Conservation (phyloP, 148 eudicot genomes). For the Amaranthus hypochondriacus region DNA sequence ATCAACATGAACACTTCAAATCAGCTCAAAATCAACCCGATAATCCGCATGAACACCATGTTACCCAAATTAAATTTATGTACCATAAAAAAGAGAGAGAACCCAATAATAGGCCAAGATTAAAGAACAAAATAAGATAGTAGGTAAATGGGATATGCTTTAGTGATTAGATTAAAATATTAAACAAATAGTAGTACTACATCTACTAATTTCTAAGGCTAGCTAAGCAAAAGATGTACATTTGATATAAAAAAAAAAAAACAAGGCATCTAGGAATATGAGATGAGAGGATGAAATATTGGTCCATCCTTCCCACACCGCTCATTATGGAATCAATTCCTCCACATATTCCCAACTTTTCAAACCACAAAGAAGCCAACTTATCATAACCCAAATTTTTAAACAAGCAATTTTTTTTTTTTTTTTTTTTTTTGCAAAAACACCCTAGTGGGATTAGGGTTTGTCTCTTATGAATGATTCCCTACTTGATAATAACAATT, state of each 20-base stretch:
- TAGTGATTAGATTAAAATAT: constrained; percentile 14
- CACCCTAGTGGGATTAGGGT: constrained; percentile 2
- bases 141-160: not conserved
- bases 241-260: not conserved
- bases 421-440: not conserved
- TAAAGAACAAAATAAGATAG: not conserved
- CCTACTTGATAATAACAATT: not conserved
- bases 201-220: constrained; percentile 17
- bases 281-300: constrained; percentile 8
- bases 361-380: constrained; percentile 3
- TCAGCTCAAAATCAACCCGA: no score
- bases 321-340: constrained; percentile 19
- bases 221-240: constrained; percentile 24
- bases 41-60: no score
- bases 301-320: constrained; percentile 17
- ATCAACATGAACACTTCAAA: no score
- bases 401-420: not conserved
- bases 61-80: no score
- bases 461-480: constrained; percentile 16
- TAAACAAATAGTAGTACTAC: constrained; percentile 10
- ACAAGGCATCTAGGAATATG: constrained; percentile 17
- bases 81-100: no score
- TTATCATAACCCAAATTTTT: not conserved
- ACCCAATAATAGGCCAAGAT: not conserved
- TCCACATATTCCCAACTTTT: constrained; percentile 11